Evolutionary conservation across 371 early-diverging fungal genomes (phyloP), one percentile per base, ranked within the genome.

Genomic region (Apophysomyces variabilis): DNA sequence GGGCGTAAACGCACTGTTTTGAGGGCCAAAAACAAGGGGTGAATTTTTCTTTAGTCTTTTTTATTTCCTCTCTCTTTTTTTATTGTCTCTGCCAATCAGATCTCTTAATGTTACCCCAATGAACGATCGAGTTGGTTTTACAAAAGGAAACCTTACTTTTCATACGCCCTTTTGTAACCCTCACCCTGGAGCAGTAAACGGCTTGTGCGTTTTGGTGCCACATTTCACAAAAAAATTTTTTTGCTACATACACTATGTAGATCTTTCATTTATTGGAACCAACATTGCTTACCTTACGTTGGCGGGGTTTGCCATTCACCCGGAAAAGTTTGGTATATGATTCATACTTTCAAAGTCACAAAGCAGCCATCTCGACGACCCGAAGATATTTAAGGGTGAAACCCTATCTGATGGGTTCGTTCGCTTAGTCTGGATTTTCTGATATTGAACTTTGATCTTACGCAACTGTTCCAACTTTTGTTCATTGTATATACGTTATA

Each of bases 151-250:
- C 18, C 21, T 50, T 50, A 6, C 54, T 50, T 50, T 16, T 21
- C 21, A 18, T 7, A 35, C 54, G 39, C 36, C 32, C 56, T 36
- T 41, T 14, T 36, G n/a, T 26, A 26, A 26, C 32, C 32, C 46
- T 16, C 36, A 6, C 59, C 43, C 59, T 18, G 14, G 3, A 58
- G 21, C 54, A 35, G 12, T 43, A 38, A 50, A 50, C 54, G 54
- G 54, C 54, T 50, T 50, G 54, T 50, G 54, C 54, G 54, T 50
- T 45, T 50, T 50, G 54, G 54, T 50, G 18, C 54, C 54, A 50
- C 54, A n/a, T 50, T 50, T 50, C 54, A 50, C 54, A 50, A 50
- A 21, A 50, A 50, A 21, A 4, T 50, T 50, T 41, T 41, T 41
- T 41, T 4, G 2, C 8, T 41, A 35, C 13, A 57, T 38, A 41